phyloP scores from a whole-genome alignment of 2,329 filamentous ascomycete genomes.

The Ophiostoma montium region DNA sequence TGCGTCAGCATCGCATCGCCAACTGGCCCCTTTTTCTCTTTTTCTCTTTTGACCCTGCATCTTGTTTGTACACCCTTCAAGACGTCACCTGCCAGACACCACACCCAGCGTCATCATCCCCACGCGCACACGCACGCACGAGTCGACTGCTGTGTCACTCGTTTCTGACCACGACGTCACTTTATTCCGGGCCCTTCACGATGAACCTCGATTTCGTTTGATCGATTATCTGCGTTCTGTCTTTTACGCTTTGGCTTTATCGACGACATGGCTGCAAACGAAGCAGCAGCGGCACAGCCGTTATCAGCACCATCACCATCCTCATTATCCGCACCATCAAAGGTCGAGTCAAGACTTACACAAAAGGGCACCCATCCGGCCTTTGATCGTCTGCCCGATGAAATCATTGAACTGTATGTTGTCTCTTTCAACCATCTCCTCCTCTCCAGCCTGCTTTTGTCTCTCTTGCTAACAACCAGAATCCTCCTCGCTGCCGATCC shows the following conservation, averaged over 20 bases:
- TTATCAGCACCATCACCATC: too few species aligned
- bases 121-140: too few species aligned
- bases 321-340: too few species aligned
- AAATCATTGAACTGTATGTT: slow-evolving; percentile 55
- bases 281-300: not conserved
- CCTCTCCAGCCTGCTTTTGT: not conserved
- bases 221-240: not conserved
- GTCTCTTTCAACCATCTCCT: not conserved
- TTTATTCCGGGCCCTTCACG: too few species aligned
- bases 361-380: slow-evolving; percentile 20
- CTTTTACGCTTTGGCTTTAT: not conserved
- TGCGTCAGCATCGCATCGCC: not conserved
- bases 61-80: not conserved
- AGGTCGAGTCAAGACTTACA: too few species aligned
- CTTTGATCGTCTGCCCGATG: slow-evolving; percentile 47
- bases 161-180: not conserved
- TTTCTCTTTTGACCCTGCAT: not conserved
- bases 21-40: not conserved
- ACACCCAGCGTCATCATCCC: too few species aligned
- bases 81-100: too few species aligned
- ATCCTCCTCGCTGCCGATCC: slow-evolving; percentile 47
- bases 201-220: too few species aligned
- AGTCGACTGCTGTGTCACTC: too few species aligned
- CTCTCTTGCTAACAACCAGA: slow-evolving; percentile 24
- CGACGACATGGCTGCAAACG: not conserved